Evolutionary conservation across 768 basidiomycete species (phyloP), one percentile per base, ranked within the genome.

Genomic region (Rhodosporidiobolus odoratus): DNA sequence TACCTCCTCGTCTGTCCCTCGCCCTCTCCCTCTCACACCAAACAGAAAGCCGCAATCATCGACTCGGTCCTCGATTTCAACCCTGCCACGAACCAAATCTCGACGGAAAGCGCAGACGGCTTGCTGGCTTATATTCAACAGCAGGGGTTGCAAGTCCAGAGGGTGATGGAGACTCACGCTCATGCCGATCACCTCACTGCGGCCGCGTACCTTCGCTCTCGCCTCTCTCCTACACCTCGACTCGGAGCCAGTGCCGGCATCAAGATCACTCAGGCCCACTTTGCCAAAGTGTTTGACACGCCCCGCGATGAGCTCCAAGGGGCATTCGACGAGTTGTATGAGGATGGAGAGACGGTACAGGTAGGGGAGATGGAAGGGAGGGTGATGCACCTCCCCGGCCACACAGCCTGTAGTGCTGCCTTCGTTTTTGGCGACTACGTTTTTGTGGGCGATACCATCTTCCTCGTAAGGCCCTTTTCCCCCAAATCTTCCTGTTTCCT

Each of bases 171-270:
- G 68, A 78, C 75, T 23, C 78, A 78, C 57, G 76, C 76, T 3
- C 78, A 78, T 58, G 78, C 78, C 6, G 78, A 78, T 60, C 78
- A 78, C 58, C 57, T 77, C 19, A 76, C 74, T 8, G 73, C 71
- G 1, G 73, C 75, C 9, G 19, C 17, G 58, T 65, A 71, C 38
- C 40, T 52, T 34, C 32, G n/a, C n/a, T n/a, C n/a, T n/a, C n/a
- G n/a, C n/a, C n/a, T 19, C 35, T 13, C 45, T 4, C 34, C 38
- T 9, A 12, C 10, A 58, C 58, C 43, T 27, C 72, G 72, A 5
- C 60, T 76, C 34, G 77, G 62, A 7, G 75, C 75, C 61, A 75
- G 76, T 30, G 25, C 56, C 2, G 62, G 73, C 19, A 75, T 78
- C 34, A 35, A 48, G 8, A 54, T 74, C 50, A 76, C 77, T 4